Percentiles rank a stretch among this genome's conserved stretches.
Conservation (phyloP, 2,329 filamentous ascomycete genomes). For the Nothomitra cinnamomea region DNA sequence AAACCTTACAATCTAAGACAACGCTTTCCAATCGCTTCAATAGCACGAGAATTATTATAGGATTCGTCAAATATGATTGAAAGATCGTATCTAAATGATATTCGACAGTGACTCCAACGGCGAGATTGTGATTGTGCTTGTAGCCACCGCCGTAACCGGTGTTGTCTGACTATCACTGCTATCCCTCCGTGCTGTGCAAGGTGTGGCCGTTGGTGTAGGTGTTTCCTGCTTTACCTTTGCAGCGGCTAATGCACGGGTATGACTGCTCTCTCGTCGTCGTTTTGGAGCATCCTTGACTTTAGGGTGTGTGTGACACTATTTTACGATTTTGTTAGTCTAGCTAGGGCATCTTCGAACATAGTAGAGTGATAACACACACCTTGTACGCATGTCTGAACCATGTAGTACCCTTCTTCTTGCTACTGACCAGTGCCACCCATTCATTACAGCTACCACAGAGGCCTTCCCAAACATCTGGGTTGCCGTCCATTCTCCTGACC, state of each 20-base stretch:
- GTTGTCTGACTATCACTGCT: too few species aligned
- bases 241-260: background rate
- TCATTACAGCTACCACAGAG: conserved; percentile 63
- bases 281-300: conserved; percentile 58
- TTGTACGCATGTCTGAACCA: conserved; percentile 87
- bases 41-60: too few species aligned
- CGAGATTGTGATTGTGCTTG: background rate
- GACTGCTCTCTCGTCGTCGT: conserved; percentile 44
- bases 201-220: background rate
- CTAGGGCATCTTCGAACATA: background rate
- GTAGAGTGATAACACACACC: conserved; percentile 28
- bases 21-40: too few species aligned
- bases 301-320: conserved; percentile 50
- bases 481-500: conserved; percentile 60
- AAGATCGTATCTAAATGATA: background rate
- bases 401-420: conserved; percentile 82
- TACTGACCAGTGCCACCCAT: conserved; percentile 67
- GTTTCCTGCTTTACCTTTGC: background rate
- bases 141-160: background rate
- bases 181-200: background rate
- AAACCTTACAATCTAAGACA: too few species aligned
- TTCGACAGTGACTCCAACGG: background rate
- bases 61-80: too few species aligned
- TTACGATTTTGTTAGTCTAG: background rate
- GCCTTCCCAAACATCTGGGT: conserved; percentile 67